Base-by-base conservation (phyloP, 2,329 filamentous ascomycete species). In the Macroventuria anomochaeta region DNA sequence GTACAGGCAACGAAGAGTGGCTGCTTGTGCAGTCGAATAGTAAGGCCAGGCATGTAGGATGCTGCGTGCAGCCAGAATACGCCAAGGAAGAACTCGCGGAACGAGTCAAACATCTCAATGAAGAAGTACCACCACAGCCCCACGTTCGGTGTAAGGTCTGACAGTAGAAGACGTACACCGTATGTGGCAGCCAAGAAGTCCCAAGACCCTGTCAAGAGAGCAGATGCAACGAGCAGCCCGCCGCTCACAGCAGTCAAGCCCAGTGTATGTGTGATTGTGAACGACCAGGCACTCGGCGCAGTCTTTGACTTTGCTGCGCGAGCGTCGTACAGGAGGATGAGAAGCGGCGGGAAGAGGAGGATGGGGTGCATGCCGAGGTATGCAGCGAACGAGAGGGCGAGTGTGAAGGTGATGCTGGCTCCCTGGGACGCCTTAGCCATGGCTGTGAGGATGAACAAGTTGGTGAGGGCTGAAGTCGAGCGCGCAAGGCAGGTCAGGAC, bases 81-180 rank as follows among this genome's bases (percentile, higher is more conserved):
- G 48, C 90, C 95, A 3, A 99, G 84, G 81, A 97, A 99, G 81
- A 99, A 99, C 64, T 89, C 88, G 32, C 95, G 85, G 82, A 99
- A 99, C 1, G 93, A 93, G 77, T 99, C 95, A 73, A 99, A 99
- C 87, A 99, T 99, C 73, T 99, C 93, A 63, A 96, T 96, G 72
- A 99, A 97, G 78, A 99, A 99, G 77, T 99, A 99, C 95, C 95
- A 99, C 95, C 95, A 99, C 1, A 99, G 81, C 1, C 95, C 95
- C 25, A 96, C 89, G 62, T 97, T 99, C 11, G 95, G 95, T 0
- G 93, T 96, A 33, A 99, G 82, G 71, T 99, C 95, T 7, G 92
- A 91, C 2, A 99, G 84, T 1, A 95, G 86, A 31, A 99, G 83
- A 65, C 96, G 93, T 39, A 96, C 91, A 63, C 93, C 92, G 75